Percentiles rank a stretch among this genome's conserved stretches.
These are phyloP conservation scores for Fusarium verticillioides DNA, from an alignment of 2,329 filamentous ascomycete species.

Conservation along the genomic window DNA sequence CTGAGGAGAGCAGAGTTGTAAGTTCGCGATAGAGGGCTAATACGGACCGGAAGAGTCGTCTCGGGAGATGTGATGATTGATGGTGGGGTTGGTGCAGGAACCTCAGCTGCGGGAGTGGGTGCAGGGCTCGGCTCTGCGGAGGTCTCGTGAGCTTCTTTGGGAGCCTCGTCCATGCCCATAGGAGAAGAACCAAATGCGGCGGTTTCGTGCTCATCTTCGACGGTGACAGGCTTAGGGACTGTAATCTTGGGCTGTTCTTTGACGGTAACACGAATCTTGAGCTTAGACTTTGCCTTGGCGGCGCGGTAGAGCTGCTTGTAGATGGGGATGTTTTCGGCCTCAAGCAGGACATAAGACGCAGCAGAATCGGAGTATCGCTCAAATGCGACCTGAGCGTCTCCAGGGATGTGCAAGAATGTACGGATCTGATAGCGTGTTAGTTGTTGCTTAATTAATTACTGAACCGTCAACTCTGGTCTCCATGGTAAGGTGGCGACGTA, in stretches of 20 bases:
- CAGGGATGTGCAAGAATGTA: conserved; percentile 50
- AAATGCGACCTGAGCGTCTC: conserved; percentile 65
- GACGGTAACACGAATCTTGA: conserved; percentile 81
- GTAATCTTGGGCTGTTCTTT: conserved; percentile 39
- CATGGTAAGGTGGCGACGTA: neutral
- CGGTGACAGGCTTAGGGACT: conserved; percentile 56
- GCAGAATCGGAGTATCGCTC: conserved; percentile 97
- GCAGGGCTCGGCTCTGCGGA: conserved; percentile 25
- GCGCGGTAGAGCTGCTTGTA: conserved; percentile 98
- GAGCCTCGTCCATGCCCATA: conserved; percentile 23
- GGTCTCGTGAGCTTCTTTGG: conserved; percentile 29
- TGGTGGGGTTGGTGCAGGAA: conserved; percentile 33
- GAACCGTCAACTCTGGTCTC: neutral
- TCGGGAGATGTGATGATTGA: conserved; percentile 28
- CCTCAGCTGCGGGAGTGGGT: conserved; percentile 31
- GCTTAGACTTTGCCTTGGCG: conserved; percentile 97
- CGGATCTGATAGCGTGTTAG: conserved; percentile 48
- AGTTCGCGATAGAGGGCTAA: conserved; percentile 41
- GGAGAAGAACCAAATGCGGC: conserved; percentile 15
- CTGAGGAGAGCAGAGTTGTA: conserved; percentile 43
- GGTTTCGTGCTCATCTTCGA: conserved; percentile 62
- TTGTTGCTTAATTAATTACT: neutral
- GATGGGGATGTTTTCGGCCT: conserved; percentile 79
- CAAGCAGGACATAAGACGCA: conserved; percentile 80
- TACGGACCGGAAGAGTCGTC: conserved; percentile 40